These are phyloP conservation scores for Hypoxylon cercidicola DNA, from an alignment of 495 filamentous ascomycete species.

Conservation along the genomic window DNA sequence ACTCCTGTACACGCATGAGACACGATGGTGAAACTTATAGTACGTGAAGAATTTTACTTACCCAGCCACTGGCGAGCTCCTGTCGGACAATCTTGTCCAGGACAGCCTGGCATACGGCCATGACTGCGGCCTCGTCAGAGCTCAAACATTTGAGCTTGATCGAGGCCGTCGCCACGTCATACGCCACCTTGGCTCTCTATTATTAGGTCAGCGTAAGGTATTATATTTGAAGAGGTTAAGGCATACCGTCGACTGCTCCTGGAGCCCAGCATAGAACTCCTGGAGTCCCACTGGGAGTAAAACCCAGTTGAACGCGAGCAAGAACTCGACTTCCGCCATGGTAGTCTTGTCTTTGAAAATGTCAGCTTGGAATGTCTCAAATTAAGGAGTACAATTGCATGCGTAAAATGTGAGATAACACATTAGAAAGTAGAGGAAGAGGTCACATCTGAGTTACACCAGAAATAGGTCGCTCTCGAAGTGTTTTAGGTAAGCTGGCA, in stretches of 20 bases:
- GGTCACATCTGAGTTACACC: too few relatives aligned
- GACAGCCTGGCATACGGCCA: conserved; percentile 34
- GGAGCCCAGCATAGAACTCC: conserved; percentile 37
- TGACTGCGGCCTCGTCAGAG: conserved; percentile 28
- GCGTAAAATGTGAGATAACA: too few relatives aligned
- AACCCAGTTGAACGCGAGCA: conserved; percentile 47
- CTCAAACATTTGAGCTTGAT: conserved; percentile 47
- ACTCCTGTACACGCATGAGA: conserved; percentile 18
- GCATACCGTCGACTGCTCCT: conserved; percentile 35
- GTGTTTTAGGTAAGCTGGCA: too few relatives aligned
- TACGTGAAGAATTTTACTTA: conserved; percentile 25
- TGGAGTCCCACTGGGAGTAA: conserved; percentile 45
- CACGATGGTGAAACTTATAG: not conserved
- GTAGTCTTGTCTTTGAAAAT: not conserved
- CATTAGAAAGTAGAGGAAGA: too few relatives aligned
- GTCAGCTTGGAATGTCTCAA: not conserved
- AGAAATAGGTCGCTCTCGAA: too few relatives aligned
- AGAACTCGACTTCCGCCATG: conserved; percentile 35
- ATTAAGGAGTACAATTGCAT: not conserved
- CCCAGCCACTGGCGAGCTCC: conserved; percentile 29
- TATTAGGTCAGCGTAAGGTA: conserved; percentile 10
- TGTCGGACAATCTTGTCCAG: conserved; percentile 38
- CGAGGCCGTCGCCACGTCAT: conserved; percentile 38
- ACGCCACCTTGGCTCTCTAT: conserved; percentile 44
- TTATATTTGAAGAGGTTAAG: not conserved